A percentile compares a stretch with the other conserved stretches of the same genome.
phyloP scores from a whole-genome alignment of 2,329 filamentous ascomycete genomes.

The Emergomyces orientalis region DNA sequence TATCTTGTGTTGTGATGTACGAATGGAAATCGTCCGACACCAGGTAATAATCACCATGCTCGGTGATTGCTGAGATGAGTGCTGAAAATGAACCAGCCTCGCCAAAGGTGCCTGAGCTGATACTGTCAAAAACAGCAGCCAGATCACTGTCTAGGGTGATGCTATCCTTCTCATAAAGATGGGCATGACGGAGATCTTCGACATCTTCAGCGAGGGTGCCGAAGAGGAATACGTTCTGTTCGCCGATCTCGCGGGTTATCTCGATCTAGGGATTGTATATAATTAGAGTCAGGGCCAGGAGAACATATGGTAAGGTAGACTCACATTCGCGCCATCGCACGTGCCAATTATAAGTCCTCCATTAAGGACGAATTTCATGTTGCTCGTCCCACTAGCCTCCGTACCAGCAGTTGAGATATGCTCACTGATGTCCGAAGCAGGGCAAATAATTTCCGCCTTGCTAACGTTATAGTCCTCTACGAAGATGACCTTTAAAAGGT shows the following conservation, averaged over 20 bases:
- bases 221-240: slow-evolving; percentile 97
- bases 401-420: slow-evolving; percentile 98
- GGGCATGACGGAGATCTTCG: slow-evolving; percentile 83
- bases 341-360: slow-evolving; percentile 96
- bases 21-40: slow-evolving; percentile 96
- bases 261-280: slow-evolving; percentile 57
- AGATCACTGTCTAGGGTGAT: slow-evolving; percentile 71
- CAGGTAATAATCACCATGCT: slow-evolving; percentile 95
- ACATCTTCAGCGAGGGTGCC: slow-evolving; percentile 94
- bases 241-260: slow-evolving; percentile 92
- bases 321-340: slow-evolving; percentile 91
- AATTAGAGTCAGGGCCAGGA: slow-evolving; percentile 6
- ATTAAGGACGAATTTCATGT: slow-evolving; percentile 99
- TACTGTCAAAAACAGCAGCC: slow-evolving; percentile 70
- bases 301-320: slow-evolving; percentile 22
- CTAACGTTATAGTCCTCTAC: slow-evolving; percentile 98
- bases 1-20: slow-evolving; percentile 80
- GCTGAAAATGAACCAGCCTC: slow-evolving; percentile 69
- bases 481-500: slow-evolving; percentile 94
- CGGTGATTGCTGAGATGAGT: slow-evolving; percentile 71
- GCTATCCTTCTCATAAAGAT: slow-evolving; percentile 60
- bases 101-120: slow-evolving; percentile 73
- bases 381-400: slow-evolving; percentile 78
- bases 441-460: slow-evolving; percentile 94
- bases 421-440: slow-evolving; percentile 92